Evolutionary conservation across 495 filamentous ascomycete genomes (phyloP), one percentile per base, ranked within the genome.

Genomic region (Aspergillus sclerotiicarbonarius): DNA sequence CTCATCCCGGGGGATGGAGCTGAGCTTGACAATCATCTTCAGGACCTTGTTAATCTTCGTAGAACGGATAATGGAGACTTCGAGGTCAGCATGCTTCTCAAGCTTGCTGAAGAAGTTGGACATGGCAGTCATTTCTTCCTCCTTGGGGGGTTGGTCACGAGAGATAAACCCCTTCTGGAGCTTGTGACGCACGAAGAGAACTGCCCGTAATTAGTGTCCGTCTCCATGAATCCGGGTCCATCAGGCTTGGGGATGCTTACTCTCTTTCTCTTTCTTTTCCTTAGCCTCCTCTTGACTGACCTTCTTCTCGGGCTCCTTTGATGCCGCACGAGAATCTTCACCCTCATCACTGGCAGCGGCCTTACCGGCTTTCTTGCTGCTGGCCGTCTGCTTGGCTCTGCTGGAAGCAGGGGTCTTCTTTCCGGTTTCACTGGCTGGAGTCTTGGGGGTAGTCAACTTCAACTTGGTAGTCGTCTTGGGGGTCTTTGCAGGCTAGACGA

Each of bases 1-100:
- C 29, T 91, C 88, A 52, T 97, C 92, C 41, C 84, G 86, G 5
- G 92, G 92, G 59, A 96, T 96, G 4, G 80, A 78, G 16, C 80
- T 72, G 3, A 96, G 79, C 76, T 94, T 96, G 62, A 96, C 78
- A 65, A 97, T 93, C 41, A 85, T 90, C 75, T 91, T 92, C 47
- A 96, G 80, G 8, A 97, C 92, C 74, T 96, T 96, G 81, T 96
- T 90, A 72, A 96, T 95, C 79, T 96, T 96, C 33, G 92, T 96
- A 6, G 70, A 74, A 50, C 86, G 81, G 63, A 97, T 95, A 61
- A 96, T 93, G 61, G 82, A 84, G 13, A 89, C 89, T 61, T 96
- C 92, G 19, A 96, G 82, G 53, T 95, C 90, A 1, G 82, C 74
- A 65, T 88, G 85, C 4, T 74, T 82, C 69, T 97, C 92, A 6